These are phyloP conservation scores for Lactarius evosmus DNA, from an alignment of 768 basidiomycete genomes.

Conservation along the genomic window DNA sequence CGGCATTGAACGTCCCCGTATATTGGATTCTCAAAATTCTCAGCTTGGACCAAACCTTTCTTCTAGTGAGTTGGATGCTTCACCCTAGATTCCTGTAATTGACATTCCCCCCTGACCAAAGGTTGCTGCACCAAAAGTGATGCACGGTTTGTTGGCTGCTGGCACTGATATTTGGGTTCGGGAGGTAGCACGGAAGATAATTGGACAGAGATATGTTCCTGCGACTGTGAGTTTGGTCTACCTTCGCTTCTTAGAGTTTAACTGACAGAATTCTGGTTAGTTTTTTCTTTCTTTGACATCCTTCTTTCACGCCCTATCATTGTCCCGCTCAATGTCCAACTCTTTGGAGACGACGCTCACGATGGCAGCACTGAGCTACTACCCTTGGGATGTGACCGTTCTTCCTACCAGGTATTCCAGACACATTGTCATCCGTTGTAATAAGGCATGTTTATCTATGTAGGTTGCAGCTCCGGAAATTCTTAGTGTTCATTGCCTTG, in stretches of 20 bases:
- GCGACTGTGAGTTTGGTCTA: slow-evolving; percentile 53
- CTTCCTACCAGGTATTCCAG: slow-evolving; percentile 27
- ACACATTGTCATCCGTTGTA: neutral
- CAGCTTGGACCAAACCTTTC: slow-evolving; percentile 49
- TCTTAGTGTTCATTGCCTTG: slow-evolving; percentile 63
- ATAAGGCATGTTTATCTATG: slow-evolving; percentile 23
- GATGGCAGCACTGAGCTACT: slow-evolving; percentile 69
- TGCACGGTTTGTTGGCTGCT: slow-evolving; percentile 77
- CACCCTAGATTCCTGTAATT: neutral
- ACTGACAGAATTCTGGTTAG: slow-evolving; percentile 40
- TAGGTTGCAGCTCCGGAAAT: slow-evolving; percentile 35
- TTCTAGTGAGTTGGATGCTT: slow-evolving; percentile 56
- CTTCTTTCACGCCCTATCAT: slow-evolving; percentile 79
- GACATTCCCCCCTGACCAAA: slow-evolving; percentile 33
- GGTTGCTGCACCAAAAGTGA: slow-evolving; percentile 67
- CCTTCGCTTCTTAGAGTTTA: neutral
- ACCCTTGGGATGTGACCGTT: slow-evolving; percentile 57
- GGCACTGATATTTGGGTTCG: slow-evolving; percentile 74
- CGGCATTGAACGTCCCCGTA: slow-evolving; percentile 72
- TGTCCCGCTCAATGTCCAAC: slow-evolving; percentile 89
- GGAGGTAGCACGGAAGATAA: slow-evolving; percentile 52
- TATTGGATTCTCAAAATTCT: slow-evolving; percentile 66
- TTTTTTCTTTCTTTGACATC: slow-evolving; percentile 77
- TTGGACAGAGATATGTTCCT: slow-evolving; percentile 56
- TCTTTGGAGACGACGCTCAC: slow-evolving; percentile 88